Evolutionary conservation across 768 basidiomycete species (phyloP), one percentile per base, ranked within the genome.

Genomic region (Termitomyces titanicus): DNA sequence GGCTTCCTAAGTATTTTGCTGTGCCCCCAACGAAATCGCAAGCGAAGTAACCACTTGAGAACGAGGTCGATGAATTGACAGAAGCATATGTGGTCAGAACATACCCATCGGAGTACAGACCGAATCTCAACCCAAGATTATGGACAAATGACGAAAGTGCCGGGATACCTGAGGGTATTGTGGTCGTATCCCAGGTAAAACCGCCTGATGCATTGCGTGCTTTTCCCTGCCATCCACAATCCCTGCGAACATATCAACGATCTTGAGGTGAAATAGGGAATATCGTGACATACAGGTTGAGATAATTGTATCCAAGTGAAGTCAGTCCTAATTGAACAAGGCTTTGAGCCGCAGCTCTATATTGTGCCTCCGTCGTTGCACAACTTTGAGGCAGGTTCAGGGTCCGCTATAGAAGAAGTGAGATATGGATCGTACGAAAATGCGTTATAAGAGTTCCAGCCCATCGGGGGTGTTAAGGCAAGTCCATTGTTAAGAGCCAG

Each of bases 61-160:
- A 39, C 43, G 12, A 18, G 3, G 33, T 47, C 44, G 27, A 47
- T 42, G 12, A 25, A 7, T 29, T 22, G 29, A 29, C 20, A 24
- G 15, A 12, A 38, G 31, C n/a, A 22, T 27, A 42, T 53, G 29
- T 13, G 10, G 38, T 42, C 3, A 47, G 13, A 11, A 50, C 68
- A 31, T 62, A 74, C 75, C 68, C 74, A 40, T 66, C 60, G 55
- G 89, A 89, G 80, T 71, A 79, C 80, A 68, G 83, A 73, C 65
- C 90, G 85, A 72, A 91, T 79, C 59, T 85, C 80, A 66, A 84
- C 8, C 74, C 75, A 29, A 72, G 61, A 43, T 61, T 63, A 53
- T 75, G 73, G 18, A 76, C 60, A 51, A 72, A 76, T 13, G 71
- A 64, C 18, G 68, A 68, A 43, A 77, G 62, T 1, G 74, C 71